These are phyloP conservation scores for Tolypocladium pustulatum DNA, from an alignment of 2,329 filamentous ascomycete species.

Conservation along the genomic window DNA sequence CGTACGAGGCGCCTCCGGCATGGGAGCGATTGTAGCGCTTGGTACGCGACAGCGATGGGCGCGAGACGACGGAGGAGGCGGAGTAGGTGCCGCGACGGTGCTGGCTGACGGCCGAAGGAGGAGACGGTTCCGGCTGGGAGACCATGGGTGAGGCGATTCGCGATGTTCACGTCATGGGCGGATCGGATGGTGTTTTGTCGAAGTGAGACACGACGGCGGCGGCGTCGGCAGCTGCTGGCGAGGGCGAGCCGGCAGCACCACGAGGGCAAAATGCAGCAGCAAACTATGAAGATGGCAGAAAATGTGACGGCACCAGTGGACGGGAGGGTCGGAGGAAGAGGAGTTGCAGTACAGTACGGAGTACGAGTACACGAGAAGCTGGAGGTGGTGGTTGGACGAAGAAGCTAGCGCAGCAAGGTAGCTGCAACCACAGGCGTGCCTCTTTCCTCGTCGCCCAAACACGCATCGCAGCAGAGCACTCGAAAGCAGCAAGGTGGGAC, in stretches of 20 bases:
- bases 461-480: not conserved
- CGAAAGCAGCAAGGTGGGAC: not conserved
- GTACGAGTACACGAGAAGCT: not conserved
- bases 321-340: not conserved
- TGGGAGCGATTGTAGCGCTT: conserved; percentile 77
- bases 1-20: conserved; percentile 57
- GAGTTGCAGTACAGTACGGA: not conserved
- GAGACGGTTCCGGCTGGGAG: conserved; percentile 44
- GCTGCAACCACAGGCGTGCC: not conserved
- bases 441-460: not conserved
- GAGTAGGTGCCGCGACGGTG: conserved; percentile 8
- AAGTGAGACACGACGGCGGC: not conserved
- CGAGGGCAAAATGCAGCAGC: not conserved
- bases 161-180: conserved; percentile 4
- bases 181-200: not conserved
- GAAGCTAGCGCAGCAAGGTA: not conserved
- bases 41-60: conserved; percentile 44
- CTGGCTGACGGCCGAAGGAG: conserved; percentile 3
- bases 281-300: not conserved
- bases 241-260: not conserved
- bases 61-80: conserved; percentile 47
- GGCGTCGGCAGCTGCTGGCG: not conserved
- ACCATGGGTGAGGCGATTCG: conserved; percentile 37
- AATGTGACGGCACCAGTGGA: not conserved
- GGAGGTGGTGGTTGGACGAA: not conserved